Evolutionary conservation across 2,329 filamentous ascomycete genomes (phyloP).

Genomic region (Verticillium nonalfalfae): DNA sequence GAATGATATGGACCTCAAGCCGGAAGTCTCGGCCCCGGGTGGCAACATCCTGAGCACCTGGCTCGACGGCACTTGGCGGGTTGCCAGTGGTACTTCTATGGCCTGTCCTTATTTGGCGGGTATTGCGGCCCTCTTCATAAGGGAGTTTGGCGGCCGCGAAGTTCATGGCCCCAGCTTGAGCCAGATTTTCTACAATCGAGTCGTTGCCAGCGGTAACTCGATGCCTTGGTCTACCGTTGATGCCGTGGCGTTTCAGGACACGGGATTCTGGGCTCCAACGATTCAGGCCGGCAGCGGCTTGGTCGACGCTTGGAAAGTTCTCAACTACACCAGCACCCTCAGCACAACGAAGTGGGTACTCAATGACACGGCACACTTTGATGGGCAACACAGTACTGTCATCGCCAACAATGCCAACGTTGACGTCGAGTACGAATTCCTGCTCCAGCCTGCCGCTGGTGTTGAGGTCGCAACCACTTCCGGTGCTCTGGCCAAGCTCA

Average conservation of each 20-base stretch:
- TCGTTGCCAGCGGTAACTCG: slow-evolving; percentile 16
- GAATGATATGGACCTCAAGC: slow-evolving; percentile 7
- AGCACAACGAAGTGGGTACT: slow-evolving; percentile 35
- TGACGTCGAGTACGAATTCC: slow-evolving; percentile 23
- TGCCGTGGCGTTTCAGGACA: slow-evolving; percentile 9
- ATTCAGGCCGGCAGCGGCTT: slow-evolving; percentile 38
- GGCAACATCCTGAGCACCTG: slow-evolving; percentile 5
- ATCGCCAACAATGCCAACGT: slow-evolving; percentile 28
- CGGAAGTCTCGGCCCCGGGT: slow-evolving; percentile 8
- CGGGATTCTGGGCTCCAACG: slow-evolving; percentile 19
- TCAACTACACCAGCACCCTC: slow-evolving; percentile 29
- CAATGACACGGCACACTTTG: slow-evolving; percentile 39
- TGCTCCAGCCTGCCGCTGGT: slow-evolving; percentile 9
- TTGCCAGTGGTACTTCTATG: slow-evolving; percentile 7
- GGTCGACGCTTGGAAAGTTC: slow-evolving; percentile 35
- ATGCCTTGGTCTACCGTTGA: slow-evolving; percentile 16
- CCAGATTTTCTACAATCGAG: not conserved
- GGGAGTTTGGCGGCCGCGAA: not conserved
- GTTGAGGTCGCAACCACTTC: slow-evolving; percentile 1
- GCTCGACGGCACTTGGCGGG: slow-evolving; percentile 8
- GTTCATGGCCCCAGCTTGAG: not conserved
- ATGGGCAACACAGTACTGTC: slow-evolving; percentile 18
- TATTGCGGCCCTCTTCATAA: not conserved
- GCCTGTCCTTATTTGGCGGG: not conserved
- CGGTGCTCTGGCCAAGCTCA: not conserved